phyloP scores from a whole-genome alignment of 78 protist species.

The Diacronema lutheri region DNA sequence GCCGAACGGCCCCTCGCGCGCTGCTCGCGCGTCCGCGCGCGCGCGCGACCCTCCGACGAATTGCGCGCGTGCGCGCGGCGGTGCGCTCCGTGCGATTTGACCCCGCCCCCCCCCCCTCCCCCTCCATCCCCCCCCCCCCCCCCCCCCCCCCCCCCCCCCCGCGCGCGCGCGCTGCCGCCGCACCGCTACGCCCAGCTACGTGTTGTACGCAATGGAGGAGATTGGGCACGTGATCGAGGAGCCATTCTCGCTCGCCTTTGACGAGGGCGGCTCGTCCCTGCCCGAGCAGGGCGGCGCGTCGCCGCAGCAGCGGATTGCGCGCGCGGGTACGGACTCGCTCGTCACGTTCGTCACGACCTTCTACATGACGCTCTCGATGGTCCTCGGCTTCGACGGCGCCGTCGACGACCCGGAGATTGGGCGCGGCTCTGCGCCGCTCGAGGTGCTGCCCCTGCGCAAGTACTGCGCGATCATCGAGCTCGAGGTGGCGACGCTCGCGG shows the following conservation, averaged over 20 bases:
- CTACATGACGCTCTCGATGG: neutral
- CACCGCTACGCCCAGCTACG: too few relatives aligned
- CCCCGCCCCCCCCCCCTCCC: too few relatives aligned
- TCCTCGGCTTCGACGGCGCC: neutral
- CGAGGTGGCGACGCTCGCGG: neutral
- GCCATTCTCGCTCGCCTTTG: conserved; percentile 17
- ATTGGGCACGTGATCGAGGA: conserved; percentile 29
- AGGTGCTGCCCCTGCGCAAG: conserved; percentile 1
- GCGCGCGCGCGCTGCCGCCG: too few relatives aligned
- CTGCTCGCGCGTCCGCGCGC: neutral
- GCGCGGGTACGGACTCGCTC: neutral
- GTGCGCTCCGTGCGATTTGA: too few relatives aligned
- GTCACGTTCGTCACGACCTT: neutral
- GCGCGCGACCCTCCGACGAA: too few relatives aligned
- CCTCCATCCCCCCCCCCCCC: too few relatives aligned
- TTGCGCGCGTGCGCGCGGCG: too few relatives aligned
- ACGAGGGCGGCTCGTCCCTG: neutral
- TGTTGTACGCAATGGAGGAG: conserved; percentile 22
- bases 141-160: too few relatives aligned
- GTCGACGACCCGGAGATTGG: neutral
- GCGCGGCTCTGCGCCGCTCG: neutral
- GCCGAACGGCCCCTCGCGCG: neutral
- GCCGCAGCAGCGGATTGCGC: neutral
- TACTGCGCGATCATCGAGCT: neutral
- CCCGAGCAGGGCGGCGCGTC: neutral